These are phyloP conservation scores for Nakaseomyces uthaithaninus DNA, from an alignment of 1,139 yeast genomes.

Conservation along the genomic window DNA sequence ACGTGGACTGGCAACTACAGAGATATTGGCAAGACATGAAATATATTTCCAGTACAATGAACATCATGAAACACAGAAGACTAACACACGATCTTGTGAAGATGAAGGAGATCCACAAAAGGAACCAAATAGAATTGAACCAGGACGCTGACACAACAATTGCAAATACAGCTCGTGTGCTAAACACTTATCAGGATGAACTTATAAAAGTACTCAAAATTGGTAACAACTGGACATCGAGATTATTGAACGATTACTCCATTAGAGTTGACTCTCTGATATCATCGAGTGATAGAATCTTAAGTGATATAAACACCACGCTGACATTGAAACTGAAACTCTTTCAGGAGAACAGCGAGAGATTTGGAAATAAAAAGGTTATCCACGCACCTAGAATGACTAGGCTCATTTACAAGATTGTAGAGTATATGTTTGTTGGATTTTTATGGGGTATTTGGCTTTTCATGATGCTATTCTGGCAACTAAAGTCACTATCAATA, in stretches of 20 bases:
- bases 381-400: slow-evolving; percentile 32
- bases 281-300: slow-evolving; percentile 63
- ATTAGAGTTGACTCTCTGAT: slow-evolving; percentile 48
- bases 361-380: slow-evolving; percentile 35
- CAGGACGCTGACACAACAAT: slow-evolving; percentile 17
- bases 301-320: slow-evolving; percentile 79
- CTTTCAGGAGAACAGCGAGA: slow-evolving; percentile 61
- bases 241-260: slow-evolving; percentile 28
- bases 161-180: slow-evolving; percentile 15
- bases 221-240: slow-evolving; percentile 28
- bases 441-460: slow-evolving; percentile 66
- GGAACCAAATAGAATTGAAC: slow-evolving; percentile 15
- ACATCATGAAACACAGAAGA: slow-evolving; percentile 24
- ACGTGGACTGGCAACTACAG: slow-evolving; percentile 21
- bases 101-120: slow-evolving; percentile 16
- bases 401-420: slow-evolving; percentile 36
- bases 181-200: slow-evolving; percentile 20
- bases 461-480: slow-evolving; percentile 48
- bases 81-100: slow-evolving; percentile 23
- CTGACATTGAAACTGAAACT: slow-evolving; percentile 63
- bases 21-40: slow-evolving; percentile 24
- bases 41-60: slow-evolving; percentile 21
- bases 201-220: slow-evolving; percentile 19
- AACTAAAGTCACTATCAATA: slow-evolving; percentile 33
- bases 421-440: slow-evolving; percentile 53